Evolutionary conservation across 2,329 filamentous ascomycete genomes (phyloP).

Genomic region (Trichoderma afroharzianum): DNA sequence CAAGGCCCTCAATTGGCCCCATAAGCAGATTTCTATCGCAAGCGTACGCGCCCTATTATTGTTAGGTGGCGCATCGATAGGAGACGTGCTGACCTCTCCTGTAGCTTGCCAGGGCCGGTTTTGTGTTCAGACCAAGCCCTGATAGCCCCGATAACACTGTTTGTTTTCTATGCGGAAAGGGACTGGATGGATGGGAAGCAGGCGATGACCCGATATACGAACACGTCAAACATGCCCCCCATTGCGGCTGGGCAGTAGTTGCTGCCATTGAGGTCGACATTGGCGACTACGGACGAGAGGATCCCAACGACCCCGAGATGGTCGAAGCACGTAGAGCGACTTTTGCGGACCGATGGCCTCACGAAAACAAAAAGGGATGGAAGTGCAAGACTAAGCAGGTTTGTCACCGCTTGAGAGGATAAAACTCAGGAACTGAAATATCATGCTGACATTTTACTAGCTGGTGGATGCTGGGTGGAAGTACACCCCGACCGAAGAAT

Average conservation of each 20-base stretch:
- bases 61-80: not conserved
- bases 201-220: constrained; percentile 80
- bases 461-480: constrained; percentile 92
- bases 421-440: not conserved
- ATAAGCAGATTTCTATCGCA: constrained; percentile 41
- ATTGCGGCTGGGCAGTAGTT: constrained; percentile 84
- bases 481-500: constrained; percentile 79
- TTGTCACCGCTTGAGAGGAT: constrained; percentile 23
- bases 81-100: constrained; percentile 23
- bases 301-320: constrained; percentile 70
- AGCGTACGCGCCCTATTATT: constrained; percentile 27
- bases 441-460: constrained; percentile 39
- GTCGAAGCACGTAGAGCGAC: constrained; percentile 75
- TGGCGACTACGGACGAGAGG: constrained; percentile 62
- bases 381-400: constrained; percentile 86
- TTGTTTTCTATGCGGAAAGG: constrained; percentile 82
- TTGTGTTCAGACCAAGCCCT: constrained; percentile 77
- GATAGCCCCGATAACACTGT: constrained; percentile 80
- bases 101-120: constrained; percentile 85
- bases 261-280: constrained; percentile 58
- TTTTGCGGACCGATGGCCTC: constrained; percentile 82
- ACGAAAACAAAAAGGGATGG: constrained; percentile 85
- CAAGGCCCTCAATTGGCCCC: constrained; percentile 72
- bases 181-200: constrained; percentile 87
- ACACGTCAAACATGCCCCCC: constrained; percentile 76